Percentiles rank a stretch among this genome's conserved stretches.
Evolutionary conservation across 345 rosid genomes (phyloP).

Genomic region (Diplotaxis tenuifolia): DNA sequence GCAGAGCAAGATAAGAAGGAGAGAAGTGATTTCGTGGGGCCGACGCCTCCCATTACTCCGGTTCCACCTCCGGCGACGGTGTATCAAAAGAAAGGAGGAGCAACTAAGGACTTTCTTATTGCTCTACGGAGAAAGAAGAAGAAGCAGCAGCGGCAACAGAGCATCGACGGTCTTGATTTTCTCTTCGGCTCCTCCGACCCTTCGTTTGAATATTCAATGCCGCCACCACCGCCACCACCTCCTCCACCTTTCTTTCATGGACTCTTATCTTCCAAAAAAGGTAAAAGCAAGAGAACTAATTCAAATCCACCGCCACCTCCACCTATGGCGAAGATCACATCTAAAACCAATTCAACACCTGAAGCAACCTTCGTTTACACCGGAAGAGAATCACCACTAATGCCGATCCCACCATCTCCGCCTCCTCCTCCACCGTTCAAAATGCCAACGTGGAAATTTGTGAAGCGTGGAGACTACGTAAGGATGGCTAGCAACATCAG

Average conservation of each 20-base stretch:
- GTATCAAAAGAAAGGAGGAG: slow-evolving; percentile 48
- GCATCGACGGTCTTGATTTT: slow-evolving; percentile 71
- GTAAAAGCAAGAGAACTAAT: slow-evolving; percentile 46
- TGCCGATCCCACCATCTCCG: slow-evolving; percentile 57
- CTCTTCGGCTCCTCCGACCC: slow-evolving; percentile 46
- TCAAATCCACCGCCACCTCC: slow-evolving; percentile 50
- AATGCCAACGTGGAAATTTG: slow-evolving; percentile 59
- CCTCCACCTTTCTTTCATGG: slow-evolving; percentile 54
- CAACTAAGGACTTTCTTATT: slow-evolving; percentile 58
- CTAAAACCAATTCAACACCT: slow-evolving; percentile 37
- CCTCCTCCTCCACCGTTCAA: slow-evolving; percentile 88
- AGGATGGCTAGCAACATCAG: slow-evolving; percentile 59
- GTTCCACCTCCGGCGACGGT: slow-evolving; percentile 31
- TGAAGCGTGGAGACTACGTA: slow-evolving; percentile 62
- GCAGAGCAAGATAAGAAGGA: slow-evolving; percentile 17
- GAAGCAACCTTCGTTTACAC: slow-evolving; percentile 32
- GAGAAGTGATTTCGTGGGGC: slow-evolving; percentile 11
- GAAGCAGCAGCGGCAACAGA: slow-evolving; percentile 77
- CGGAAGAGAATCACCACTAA: slow-evolving; percentile 55
- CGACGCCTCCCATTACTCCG: slow-evolving; percentile 27
- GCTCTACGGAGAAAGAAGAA: slow-evolving; percentile 54
- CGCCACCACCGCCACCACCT: slow-evolving; percentile 48
- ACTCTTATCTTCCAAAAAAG: slow-evolving; percentile 62
- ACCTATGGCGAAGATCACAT: slow-evolving; percentile 16
- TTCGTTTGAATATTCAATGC: slow-evolving; percentile 32